Percentiles rank a stretch among this genome's conserved stretches.
These are phyloP conservation scores for Cyclospora cayetanensis DNA, from an alignment of 169 alveolate species.

Conservation along the genomic window DNA sequence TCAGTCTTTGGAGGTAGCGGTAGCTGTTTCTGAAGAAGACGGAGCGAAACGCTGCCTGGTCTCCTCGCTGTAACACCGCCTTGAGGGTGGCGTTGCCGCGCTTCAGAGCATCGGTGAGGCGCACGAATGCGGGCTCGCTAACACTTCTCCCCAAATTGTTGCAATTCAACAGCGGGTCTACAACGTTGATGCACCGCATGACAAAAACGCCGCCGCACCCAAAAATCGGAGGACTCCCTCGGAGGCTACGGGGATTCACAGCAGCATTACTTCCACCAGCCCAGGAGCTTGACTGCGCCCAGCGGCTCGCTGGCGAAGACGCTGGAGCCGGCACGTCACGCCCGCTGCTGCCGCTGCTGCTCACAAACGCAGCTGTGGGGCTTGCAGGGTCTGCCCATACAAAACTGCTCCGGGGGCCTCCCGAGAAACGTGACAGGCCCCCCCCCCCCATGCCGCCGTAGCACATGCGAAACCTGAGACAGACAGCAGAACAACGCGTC, in stretches of 20 bases:
- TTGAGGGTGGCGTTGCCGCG: constrained; percentile 64
- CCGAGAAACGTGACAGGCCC: constrained; percentile 44
- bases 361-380: neutral
- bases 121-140: constrained; percentile 64
- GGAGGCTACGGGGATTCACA: neutral
- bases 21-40: constrained; percentile 20
- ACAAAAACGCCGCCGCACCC: constrained; percentile 64
- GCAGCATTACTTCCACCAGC: neutral
- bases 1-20: constrained; percentile 46
- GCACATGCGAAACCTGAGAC: constrained; percentile 52
- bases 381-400: neutral
- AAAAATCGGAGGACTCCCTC: constrained; percentile 4
- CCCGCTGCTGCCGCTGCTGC: constrained; percentile 59
- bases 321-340: constrained; percentile 51
- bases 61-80: constrained; percentile 52
- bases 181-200: constrained; percentile 70
- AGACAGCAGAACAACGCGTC: no score
- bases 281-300: constrained; percentile 32
- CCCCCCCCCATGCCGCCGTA: constrained; percentile 67
- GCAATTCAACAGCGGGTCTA: constrained; percentile 69
- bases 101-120: constrained; percentile 66
- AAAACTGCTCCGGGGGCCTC: constrained; percentile 48
- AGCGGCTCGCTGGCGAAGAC: neutral
- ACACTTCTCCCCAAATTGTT: constrained; percentile 74
- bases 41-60: constrained; percentile 15